phyloP scores from a whole-genome alignment of 1,139 yeast genomes.

The Yamadazyma oceani region DNA sequence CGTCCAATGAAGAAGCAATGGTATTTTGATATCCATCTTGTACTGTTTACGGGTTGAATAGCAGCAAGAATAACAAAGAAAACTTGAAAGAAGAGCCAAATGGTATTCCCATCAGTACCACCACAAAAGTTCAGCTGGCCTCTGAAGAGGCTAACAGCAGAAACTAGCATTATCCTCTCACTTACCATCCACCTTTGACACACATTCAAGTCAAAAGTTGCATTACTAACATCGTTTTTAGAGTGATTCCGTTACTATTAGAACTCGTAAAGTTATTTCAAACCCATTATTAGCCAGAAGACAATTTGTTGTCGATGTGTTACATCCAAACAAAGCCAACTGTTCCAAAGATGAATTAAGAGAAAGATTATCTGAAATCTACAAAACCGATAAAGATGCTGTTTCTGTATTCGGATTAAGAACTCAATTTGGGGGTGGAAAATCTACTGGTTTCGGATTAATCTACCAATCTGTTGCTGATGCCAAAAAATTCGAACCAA shows the following conservation, averaged over 20 bases:
- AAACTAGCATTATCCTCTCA: too few species aligned
- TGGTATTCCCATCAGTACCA: too few species aligned
- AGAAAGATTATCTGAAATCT: constrained; percentile 92
- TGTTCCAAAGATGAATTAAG: constrained; percentile 99
- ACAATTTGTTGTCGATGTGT: constrained; percentile 99
- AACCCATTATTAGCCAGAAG: constrained; percentile 99
- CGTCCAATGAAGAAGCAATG: too few species aligned
- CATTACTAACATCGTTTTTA: constrained; percentile 42
- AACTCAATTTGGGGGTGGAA: constrained; percentile 99
- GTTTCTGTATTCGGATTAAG: constrained; percentile 99
- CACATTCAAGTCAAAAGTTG: too few species aligned
- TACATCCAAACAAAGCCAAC: constrained; percentile 99
- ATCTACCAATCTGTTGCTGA: constrained; percentile 98
- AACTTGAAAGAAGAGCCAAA: too few species aligned
- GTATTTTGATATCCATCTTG: too few species aligned
- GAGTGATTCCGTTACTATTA: constrained; percentile 99
- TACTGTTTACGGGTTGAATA: too few species aligned
- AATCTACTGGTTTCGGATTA: constrained; percentile 98
- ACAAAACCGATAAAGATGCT: constrained; percentile 98
- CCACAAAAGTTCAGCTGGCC: too few species aligned
- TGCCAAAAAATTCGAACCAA: constrained; percentile 98
- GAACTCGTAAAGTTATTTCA: constrained; percentile 99
- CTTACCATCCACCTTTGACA: too few species aligned
- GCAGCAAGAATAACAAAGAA: too few species aligned
- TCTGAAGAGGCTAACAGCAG: too few species aligned